Conservation (phyloP, 2,329 filamentous ascomycete species). For the Monosporascus sp. region DNA sequence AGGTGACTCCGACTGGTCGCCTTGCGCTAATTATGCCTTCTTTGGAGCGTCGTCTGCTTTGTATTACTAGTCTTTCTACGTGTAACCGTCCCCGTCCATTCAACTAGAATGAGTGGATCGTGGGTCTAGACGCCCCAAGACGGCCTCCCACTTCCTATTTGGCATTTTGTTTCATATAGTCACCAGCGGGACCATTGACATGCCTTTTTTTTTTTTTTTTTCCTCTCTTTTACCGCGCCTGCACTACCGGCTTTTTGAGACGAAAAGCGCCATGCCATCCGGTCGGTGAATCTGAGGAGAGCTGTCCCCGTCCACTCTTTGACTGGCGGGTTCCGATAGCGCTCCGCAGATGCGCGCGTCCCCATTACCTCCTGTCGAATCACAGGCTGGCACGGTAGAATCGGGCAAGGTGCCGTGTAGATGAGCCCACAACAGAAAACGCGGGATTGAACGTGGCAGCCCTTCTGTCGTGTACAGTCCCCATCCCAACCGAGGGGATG, state of each 20-base stretch:
- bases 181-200: not conserved
- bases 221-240: no score
- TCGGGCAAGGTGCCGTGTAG: not conserved
- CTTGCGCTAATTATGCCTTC: not conserved
- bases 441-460: not conserved
- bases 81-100: slow-evolving; percentile 8
- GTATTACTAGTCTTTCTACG: slow-evolving; percentile 2
- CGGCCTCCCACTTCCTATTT: not conserved
- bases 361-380: not conserved
- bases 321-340: no score
- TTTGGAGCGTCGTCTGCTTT: not conserved
- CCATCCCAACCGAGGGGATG: no score
- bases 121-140: slow-evolving; percentile 2
- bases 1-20: not conserved
- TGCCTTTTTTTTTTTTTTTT: not conserved
- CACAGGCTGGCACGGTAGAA: not conserved
- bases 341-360: no score
- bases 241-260: no score
- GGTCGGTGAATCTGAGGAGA: not conserved
- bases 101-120: slow-evolving; percentile 8
- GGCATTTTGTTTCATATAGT: not conserved
- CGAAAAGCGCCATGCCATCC: not conserved
- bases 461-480: not conserved
- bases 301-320: not conserved
- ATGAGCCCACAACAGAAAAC: not conserved